Base-by-base conservation (phyloP, 2,329 filamentous ascomycete genomes). In the Penicillium sp. region DNA sequence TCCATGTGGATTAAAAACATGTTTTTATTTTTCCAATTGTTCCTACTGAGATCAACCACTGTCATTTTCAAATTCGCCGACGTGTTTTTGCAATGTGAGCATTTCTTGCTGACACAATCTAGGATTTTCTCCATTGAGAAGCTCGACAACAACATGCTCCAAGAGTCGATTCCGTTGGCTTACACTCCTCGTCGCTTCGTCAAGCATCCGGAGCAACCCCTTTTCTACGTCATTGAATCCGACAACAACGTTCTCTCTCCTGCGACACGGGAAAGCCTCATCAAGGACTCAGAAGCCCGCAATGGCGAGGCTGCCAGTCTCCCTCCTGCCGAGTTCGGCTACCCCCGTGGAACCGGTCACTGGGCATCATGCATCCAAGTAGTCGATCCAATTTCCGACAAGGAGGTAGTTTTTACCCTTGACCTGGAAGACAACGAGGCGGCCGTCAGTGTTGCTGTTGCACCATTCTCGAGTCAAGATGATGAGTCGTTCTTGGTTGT, bases 291-390 rank as follows among this genome's bases (percentile, higher is more conserved):
- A 0, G 80, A 80, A 6, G 81, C 85, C 3, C 84, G 86, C 7
- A 92, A 91, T 69, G 89, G 89, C 6, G 88, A 92, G 18, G 81
- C 83, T n/a, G 79, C 81, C 4, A 80, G 87, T 11, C 79, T 94
- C 2, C 86, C 90, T 0, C 85, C 91, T 1, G 85, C 88, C 62
- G 89, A 96, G 5, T 97, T 99, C 70, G 94, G 94, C 2, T 91
- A 97, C 67, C 89, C 94, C 9, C 85, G 87, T 54, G 92, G 86
- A 23, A 86, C 84, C 56, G 89, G 90, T 20, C 89, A 93, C 61
- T 99, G 94, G 94, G 91, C 94, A 40, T 97, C 93, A 9, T 97
- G 92, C 73, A 92, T 99, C 62, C 92, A 90, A 67, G 84, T 97
- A 20, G 82, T 99, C 18, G 94, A 99, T 67, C 92, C 94, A 0